A percentile compares a stretch with the other conserved stretches of the same genome.
phyloP scores from a whole-genome alignment of 352 stramenopile species.

The Phytophthora citrophthora region DNA sequence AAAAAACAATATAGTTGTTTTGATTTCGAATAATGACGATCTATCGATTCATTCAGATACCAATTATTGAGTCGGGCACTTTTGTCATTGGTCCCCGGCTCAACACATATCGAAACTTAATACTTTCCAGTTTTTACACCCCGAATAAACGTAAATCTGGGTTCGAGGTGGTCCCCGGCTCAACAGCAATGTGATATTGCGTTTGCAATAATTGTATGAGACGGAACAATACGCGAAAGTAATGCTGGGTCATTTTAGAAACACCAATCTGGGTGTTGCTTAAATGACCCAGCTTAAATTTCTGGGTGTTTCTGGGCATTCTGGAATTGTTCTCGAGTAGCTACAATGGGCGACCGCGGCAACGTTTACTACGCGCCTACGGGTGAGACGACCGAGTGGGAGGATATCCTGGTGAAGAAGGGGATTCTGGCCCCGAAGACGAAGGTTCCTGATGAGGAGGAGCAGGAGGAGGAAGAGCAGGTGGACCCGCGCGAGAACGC shows the following conservation, averaged over 20 bases:
- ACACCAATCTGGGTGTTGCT: too few relatives aligned
- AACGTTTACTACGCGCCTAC: conserved; percentile 88
- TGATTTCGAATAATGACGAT: background rate
- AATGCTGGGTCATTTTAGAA: too few relatives aligned
- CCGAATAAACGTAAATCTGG: too few relatives aligned
- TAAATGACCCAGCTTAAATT: too few relatives aligned
- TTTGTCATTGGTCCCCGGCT: too few relatives aligned
- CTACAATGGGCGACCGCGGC: conserved; percentile 71
- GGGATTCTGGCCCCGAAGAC: conserved; percentile 89
- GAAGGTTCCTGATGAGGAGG: conserved; percentile 82
- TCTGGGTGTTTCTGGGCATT: conserved; percentile 6
- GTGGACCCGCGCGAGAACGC: conserved; percentile 78
- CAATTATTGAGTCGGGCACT: too few relatives aligned
- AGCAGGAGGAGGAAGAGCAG: conserved; percentile 74
- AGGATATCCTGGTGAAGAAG: conserved; percentile 91
- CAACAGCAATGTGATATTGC: too few relatives aligned
- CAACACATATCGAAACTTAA: too few relatives aligned
- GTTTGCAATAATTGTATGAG: too few relatives aligned
- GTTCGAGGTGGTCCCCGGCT: too few relatives aligned
- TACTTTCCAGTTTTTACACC: too few relatives aligned
- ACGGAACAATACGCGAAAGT: too few relatives aligned
- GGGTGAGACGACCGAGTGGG: conserved; percentile 91
- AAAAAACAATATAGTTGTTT: background rate
- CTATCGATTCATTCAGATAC: background rate
- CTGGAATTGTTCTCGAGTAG: conserved; percentile 8